Percentiles rank a stretch among this genome's conserved stretches.
Conservation (phyloP, 2,329 filamentous ascomycete genomes). For the Calonectria hawksworthii region DNA sequence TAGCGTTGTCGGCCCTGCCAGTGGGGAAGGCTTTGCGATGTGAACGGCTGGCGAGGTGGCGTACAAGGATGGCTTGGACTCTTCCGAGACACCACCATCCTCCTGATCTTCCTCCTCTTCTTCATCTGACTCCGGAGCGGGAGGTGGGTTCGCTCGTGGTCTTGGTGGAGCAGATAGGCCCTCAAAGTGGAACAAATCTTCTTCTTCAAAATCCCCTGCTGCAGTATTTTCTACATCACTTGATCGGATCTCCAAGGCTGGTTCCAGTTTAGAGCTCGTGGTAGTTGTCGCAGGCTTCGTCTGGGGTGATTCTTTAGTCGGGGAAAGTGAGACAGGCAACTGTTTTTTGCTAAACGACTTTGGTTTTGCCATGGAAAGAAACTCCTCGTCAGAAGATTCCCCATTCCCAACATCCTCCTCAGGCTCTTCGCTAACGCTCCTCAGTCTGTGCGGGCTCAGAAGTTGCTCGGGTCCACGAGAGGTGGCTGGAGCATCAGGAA, state of each 20-base stretch:
- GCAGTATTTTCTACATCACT: constrained; percentile 3
- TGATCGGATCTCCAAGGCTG: constrained; percentile 15
- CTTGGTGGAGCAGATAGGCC: constrained; percentile 49
- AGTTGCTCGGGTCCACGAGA: constrained; percentile 34
- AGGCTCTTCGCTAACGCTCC: constrained; percentile 46
- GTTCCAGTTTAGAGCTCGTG: constrained; percentile 15
- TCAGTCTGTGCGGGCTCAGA: constrained; percentile 34
- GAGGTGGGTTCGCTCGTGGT: constrained; percentile 40
- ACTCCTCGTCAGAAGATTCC: constrained; percentile 57
- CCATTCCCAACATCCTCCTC: constrained; percentile 45
- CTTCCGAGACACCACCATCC: constrained; percentile 48
- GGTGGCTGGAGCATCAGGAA: constrained; percentile 35
- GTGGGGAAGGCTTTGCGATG: constrained; percentile 49
- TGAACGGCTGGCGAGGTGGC: constrained; percentile 61
- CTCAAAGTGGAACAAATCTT: constrained; percentile 64
- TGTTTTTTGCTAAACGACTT: constrained; percentile 49
- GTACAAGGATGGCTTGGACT: constrained; percentile 49
- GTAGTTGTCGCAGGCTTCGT: constrained; percentile 13
- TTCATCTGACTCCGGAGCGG: constrained; percentile 43
- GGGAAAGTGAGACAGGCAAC: constrained; percentile 31
- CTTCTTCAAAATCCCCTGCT: constrained; percentile 44
- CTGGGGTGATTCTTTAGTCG: constrained; percentile 30
- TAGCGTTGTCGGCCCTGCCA: constrained; percentile 48
- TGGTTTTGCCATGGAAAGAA: constrained; percentile 56
- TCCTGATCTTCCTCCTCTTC: constrained; percentile 52